These are phyloP conservation scores for Hirsutella thompsonii DNA, from an alignment of 2,329 filamentous ascomycete genomes.

Conservation along the genomic window DNA sequence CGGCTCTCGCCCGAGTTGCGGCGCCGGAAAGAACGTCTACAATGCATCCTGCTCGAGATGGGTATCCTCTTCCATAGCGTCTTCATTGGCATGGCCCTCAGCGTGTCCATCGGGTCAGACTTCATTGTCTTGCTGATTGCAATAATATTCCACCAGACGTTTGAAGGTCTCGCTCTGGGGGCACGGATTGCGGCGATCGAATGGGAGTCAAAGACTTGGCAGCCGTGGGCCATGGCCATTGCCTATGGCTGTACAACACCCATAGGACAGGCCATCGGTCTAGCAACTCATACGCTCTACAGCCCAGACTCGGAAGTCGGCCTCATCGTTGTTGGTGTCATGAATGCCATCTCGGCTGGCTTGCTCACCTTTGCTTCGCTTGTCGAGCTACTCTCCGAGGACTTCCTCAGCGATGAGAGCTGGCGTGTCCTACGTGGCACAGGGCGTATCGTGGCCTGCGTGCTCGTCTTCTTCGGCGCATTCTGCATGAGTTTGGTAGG, in stretches of 20 bases:
- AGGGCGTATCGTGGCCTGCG: slow-evolving; percentile 38
- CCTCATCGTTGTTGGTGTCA: slow-evolving; percentile 58
- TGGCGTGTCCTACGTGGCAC: slow-evolving; percentile 42
- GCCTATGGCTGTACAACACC: slow-evolving; percentile 51
- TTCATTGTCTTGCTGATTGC: slow-evolving; percentile 71
- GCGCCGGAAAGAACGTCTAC: slow-evolving; percentile 52
- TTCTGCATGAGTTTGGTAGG: slow-evolving; percentile 52
- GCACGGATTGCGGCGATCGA: slow-evolving; percentile 47
- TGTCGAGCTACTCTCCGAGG: slow-evolving; percentile 59
- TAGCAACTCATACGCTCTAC: slow-evolving; percentile 57
- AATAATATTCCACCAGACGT: slow-evolving; percentile 59
- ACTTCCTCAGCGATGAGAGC: slow-evolving; percentile 54
- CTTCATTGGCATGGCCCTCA: slow-evolving; percentile 76
- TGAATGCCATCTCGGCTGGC: slow-evolving; percentile 61
- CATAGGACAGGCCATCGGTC: slow-evolving; percentile 59
- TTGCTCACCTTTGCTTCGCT: slow-evolving; percentile 60
- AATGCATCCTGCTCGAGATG: slow-evolving; percentile 66
- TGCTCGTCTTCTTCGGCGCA: slow-evolving; percentile 45
- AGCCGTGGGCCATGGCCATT: slow-evolving; percentile 43
- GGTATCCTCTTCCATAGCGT: slow-evolving; percentile 53
- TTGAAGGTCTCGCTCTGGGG: slow-evolving; percentile 48
- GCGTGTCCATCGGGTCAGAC: slow-evolving; percentile 60
- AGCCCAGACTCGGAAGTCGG: slow-evolving; percentile 53
- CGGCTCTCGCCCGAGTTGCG: slow-evolving; percentile 37
- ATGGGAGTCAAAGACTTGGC: slow-evolving; percentile 24